Base-by-base conservation (phyloP, 306 rosid genomes). In the Glycyrrhiza uralensis region DNA sequence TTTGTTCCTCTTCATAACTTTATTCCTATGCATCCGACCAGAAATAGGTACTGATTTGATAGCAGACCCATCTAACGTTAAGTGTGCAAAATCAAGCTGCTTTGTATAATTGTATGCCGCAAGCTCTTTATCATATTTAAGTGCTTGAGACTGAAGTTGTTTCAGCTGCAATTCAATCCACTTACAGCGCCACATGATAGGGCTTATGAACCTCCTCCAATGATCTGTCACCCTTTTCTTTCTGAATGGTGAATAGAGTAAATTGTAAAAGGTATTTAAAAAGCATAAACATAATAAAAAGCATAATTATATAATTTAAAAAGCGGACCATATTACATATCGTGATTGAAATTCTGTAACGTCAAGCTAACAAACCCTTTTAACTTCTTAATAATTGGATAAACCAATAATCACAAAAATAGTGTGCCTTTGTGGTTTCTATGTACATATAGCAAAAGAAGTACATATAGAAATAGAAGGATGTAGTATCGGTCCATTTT, bases 101-200 rank as follows among this genome's bases (percentile, higher is more conserved):
- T 87, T 80, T 60, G 59, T 75, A 30, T 80, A 15, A 58, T 83
- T 75, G 58, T 66, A 82, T 30, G 74, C 78, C 11, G 72, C 90
- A 63, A 93, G 85, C 63, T 86, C 86, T 39, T 73, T 52, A 9
- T 84, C 87, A 69, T 91, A 94, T 80, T 87, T 82, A 17, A 7
- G 74, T 13, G 74, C 60, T 78, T 77, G 92, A 46, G 88, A 86
- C 59, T 74, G 82, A 65, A 94, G 91, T 71, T 79, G 80, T 80
- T 52, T 85, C 39, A 91, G 66, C 78, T 58, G 75, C 81, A 91
- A 74, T 73, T 89, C 99, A 38, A 82, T 26, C 97, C 97, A 91
- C 84, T 87, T 94, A 81, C 88, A 85, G 18, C 96, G 93, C 93
- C 90, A 85, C 80, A 33, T 79, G 22, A 86, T 49, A 30, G 96